Base-by-base conservation (phyloP, 2,329 filamentous ascomycete genomes). In the Colletotrichum sp. region DNA sequence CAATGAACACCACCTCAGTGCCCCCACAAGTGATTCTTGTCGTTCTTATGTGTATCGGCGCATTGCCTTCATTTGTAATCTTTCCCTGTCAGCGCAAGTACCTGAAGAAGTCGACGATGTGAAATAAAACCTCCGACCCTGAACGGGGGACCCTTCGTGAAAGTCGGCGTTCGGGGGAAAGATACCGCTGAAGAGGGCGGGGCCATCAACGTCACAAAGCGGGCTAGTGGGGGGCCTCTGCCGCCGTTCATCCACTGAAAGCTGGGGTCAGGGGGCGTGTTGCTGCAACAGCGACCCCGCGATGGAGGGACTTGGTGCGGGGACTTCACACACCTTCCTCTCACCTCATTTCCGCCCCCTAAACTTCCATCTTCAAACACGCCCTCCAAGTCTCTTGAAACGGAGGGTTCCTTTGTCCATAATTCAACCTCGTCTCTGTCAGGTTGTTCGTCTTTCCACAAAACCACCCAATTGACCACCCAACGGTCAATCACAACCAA, bases 121-220 rank as follows among this genome's bases (percentile, higher is more conserved):
- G 10, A 39, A 28, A 57, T 18, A 7, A 13, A 21, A n/a, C 60
- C 48, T 32, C 21, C 32, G 57, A 34, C 39, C 24, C 7, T 21
- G 5, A 30, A n/a, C 18, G 55, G 28, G 24, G 34, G 24, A 18
- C 48, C 39, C 66, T 55, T 55, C 61, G 14, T 39, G 26, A 66
- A 30, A 57, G 36, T 71, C 66, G 71, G 66, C 67, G 71, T 67
- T 76, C 72, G 74, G 74, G 61, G n/a, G 59, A 76, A 64, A 71
- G 66, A 61, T 68, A 52, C 71, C 66, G 55, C 71, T 74, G 66
- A 63, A 71, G 52, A 61, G 24, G 24, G 74, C 66, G 74, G 74
- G 60, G 60, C 60, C 39, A 69, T 10, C 30, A 71, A 71, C 61
- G 63, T 75, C 71, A 75, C 66, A 74, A 64, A 48, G 34, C 55